Percentiles rank a stretch among this genome's conserved stretches.
Conservation (phyloP, 768 basidiomycete genomes). For the Lanmaoa pseudosensibilis region DNA sequence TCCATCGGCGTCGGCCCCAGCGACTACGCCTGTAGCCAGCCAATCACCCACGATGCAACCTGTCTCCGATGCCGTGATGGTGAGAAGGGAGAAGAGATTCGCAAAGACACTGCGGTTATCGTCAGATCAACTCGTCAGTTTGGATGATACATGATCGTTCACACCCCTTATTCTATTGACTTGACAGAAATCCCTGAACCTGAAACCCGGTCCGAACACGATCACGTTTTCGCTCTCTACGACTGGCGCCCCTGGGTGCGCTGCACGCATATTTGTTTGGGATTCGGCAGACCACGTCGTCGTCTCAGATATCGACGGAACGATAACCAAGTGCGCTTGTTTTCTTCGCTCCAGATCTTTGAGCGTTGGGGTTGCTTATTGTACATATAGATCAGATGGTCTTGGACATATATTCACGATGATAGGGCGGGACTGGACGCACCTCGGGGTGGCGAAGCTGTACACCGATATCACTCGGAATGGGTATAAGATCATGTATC, state of each 20-base stretch:
- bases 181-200: conserved; percentile 73
- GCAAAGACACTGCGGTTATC: conserved; percentile 92
- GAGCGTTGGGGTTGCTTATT: not conserved
- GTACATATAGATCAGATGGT: conserved; percentile 75
- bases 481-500: conserved; percentile 97
- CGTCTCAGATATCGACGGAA: conserved; percentile 97
- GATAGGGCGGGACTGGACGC: conserved; percentile 98
- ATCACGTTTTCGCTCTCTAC: conserved; percentile 92
- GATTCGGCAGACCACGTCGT: conserved; percentile 88
- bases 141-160: not conserved
- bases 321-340: conserved; percentile 87
- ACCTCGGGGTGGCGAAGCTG: conserved; percentile 93
- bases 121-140: conserved; percentile 86
- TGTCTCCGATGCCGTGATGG: conserved; percentile 11
- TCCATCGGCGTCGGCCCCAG: conserved; percentile 44
- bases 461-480: conserved; percentile 95
- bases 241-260: conserved; percentile 78
- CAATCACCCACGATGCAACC: conserved; percentile 31
- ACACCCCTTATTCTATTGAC: not conserved
- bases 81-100: conserved; percentile 51
- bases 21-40: conserved; percentile 42
- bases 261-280: conserved; percentile 95
- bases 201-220: conserved; percentile 85
- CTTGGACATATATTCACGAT: conserved; percentile 96
- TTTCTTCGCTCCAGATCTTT: not conserved